Evolutionary conservation across 139 green algal species (phyloP), one percentile per base, ranked within the genome.

Genomic region (Auxenochlorella pyrenoidosa): DNA sequence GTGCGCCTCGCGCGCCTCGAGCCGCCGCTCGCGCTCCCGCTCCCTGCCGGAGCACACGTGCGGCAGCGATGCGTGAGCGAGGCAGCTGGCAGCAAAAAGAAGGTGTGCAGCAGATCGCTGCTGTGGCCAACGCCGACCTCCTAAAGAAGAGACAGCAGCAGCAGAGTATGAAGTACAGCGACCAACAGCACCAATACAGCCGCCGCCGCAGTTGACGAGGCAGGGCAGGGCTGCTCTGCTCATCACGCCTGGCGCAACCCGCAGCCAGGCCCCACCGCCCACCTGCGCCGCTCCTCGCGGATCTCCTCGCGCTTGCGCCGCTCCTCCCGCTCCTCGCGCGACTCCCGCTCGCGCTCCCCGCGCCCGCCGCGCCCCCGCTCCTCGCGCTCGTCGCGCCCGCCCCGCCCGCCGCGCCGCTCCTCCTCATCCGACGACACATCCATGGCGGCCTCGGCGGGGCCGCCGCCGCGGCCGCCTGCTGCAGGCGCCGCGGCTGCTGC

Each of bases 1-100:
- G 59, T 93, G 92, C 22, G 88, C 93, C 34, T 96, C 94, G 54
- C 84, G 77, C 18, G 93, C 90, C 82, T 98, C 97, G 28, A 99
- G 89, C 28, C 97, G 91, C 19, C 95, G 87, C 91, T 99, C 97
- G 18, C 96, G 89, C 91, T 99, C 97, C 38, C 97, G 90, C 94
- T 99, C 97, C 21, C 97, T 66, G 32, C 88, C 54, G 2, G 47
- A 12, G 47, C 8, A 18, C 12, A 12, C 32, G 24, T 38, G 40
- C 21, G 43, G 22, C 32, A 75, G 66, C 30, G 21, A 22, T 16
- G 59, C n/a, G 32, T 43, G 66, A 26, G 38, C 32, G 71, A 36
- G 30, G 30, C 10, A 40, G 71, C 38, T 13, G 71, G 71, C 68
- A 43, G n/a, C n/a, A n/a, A n/a, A n/a, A n/a, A n/a, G n/a, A n/a